Percentiles rank a stretch among this genome's conserved stretches.
Conservation (phyloP, 192 early-diverging fungal species). For the Geranomyces michiganensis region DNA sequence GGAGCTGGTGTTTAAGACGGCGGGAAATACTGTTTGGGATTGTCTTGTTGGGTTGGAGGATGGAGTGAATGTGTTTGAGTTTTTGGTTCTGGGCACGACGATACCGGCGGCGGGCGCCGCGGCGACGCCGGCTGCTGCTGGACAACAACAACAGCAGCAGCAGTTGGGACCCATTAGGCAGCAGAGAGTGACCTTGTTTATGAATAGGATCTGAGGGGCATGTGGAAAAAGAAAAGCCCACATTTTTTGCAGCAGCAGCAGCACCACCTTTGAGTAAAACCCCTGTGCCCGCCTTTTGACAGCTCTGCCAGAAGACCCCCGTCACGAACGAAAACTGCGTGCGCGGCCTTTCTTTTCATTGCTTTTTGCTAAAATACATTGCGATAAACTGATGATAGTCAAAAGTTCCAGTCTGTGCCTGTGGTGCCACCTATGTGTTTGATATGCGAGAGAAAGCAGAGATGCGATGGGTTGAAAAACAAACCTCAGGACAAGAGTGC, state of each 20-base stretch:
- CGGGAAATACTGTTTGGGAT: slow-evolving; percentile 38
- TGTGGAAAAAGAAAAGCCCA: too few relatives aligned
- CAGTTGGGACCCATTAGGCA: background rate
- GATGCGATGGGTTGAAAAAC: background rate
- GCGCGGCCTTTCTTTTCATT: too few relatives aligned
- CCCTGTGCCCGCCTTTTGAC: too few relatives aligned
- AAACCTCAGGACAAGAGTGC: background rate
- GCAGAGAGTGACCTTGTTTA: background rate
- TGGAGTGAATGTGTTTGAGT: slow-evolving; percentile 47
- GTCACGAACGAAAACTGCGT: too few relatives aligned
- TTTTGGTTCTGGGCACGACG: slow-evolving; percentile 17
- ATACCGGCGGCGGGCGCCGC: too few relatives aligned
- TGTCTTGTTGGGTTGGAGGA: slow-evolving; percentile 37
- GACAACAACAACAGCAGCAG: background rate
- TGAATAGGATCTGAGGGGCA: background rate
- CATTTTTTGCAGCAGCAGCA: too few relatives aligned
- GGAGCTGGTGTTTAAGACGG: slow-evolving; percentile 28
- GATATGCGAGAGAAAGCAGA: too few relatives aligned
- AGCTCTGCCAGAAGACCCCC: too few relatives aligned
- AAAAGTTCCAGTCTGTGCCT: slow-evolving; percentile 50
- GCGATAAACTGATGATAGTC: slow-evolving; percentile 54
- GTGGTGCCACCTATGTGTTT: slow-evolving; percentile 53
- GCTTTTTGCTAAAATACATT: slow-evolving; percentile 51
- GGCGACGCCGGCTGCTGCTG: background rate
- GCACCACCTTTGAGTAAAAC: too few relatives aligned